Conservation (phyloP, 495 filamentous ascomycete species). For the Trichoderma reesei region DNA sequence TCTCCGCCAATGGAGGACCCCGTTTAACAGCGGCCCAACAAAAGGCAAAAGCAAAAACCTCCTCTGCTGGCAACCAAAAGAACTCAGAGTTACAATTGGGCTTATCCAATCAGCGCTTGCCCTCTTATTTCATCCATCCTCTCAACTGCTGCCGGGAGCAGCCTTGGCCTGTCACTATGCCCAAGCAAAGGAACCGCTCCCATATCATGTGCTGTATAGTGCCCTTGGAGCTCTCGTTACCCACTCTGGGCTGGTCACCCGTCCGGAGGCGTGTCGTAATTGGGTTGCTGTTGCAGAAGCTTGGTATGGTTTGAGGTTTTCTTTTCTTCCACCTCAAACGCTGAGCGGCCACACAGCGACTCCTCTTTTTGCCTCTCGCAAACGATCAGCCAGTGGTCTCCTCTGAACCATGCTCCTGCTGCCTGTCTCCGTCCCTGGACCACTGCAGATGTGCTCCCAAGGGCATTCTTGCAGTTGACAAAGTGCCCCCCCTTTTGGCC, state of each 20-base stretch:
- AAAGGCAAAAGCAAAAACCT: neutral
- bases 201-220: neutral
- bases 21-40: neutral
- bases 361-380: neutral
- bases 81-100: neutral
- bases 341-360: neutral
- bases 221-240: neutral
- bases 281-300: neutral
- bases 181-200: neutral
- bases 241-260: neutral
- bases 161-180: neutral
- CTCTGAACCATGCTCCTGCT: neutral
- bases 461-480: slow-evolving; percentile 3
- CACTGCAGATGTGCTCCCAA: neutral
- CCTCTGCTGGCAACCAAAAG: neutral
- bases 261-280: neutral
- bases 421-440: neutral
- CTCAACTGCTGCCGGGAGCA: neutral
- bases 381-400: neutral
- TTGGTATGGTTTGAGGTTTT: neutral
- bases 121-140: neutral
- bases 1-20: neutral
- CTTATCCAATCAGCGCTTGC: neutral
- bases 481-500: slow-evolving; percentile 1
- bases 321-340: slow-evolving; percentile 6